phyloP scores from a whole-genome alignment of 257 asterid species.

The Lavandula angustifolia region DNA sequence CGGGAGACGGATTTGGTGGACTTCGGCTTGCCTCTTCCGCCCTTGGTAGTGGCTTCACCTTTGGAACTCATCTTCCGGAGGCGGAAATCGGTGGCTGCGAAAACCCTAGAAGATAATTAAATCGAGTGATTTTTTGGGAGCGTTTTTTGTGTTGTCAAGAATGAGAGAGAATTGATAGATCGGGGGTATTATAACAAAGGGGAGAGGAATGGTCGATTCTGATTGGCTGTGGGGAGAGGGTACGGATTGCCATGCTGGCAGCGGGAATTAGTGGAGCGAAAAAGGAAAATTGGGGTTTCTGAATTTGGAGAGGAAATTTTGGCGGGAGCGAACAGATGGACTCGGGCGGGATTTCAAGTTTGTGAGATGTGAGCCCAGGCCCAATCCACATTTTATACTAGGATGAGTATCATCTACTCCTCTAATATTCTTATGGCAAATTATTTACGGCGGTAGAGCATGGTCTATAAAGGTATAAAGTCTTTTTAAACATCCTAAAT shows the following conservation, averaged over 20 bases:
- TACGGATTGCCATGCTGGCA: constrained; percentile 54
- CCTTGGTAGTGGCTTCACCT: constrained; percentile 43
- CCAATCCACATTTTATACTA: neutral
- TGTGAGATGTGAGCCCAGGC: neutral
- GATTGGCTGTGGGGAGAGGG: constrained; percentile 40
- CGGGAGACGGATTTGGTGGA: constrained; percentile 56
- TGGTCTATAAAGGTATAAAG: too few species aligned
- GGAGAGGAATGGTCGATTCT: neutral
- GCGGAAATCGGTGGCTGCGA: neutral
- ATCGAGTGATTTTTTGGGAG: neutral
- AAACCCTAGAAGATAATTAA: constrained; percentile 31
- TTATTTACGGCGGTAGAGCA: too few species aligned
- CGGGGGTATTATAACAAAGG: constrained; percentile 22
- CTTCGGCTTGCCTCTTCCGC: constrained; percentile 61
- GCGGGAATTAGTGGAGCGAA: constrained; percentile 22
- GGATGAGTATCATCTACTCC: too few species aligned
- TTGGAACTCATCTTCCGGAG: constrained; percentile 42
- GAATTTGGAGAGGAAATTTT: constrained; percentile 1
- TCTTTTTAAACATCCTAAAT: too few species aligned
- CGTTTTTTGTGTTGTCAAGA: neutral
- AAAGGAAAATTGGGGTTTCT: neutral
- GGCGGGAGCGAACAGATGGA: constrained; percentile 31
- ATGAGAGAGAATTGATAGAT: neutral
- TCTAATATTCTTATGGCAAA: too few species aligned
- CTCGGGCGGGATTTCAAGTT: constrained; percentile 2